These are phyloP conservation scores for Chytriomyces sp. DNA, from an alignment of 192 early-diverging fungal species.

Conservation along the genomic window DNA sequence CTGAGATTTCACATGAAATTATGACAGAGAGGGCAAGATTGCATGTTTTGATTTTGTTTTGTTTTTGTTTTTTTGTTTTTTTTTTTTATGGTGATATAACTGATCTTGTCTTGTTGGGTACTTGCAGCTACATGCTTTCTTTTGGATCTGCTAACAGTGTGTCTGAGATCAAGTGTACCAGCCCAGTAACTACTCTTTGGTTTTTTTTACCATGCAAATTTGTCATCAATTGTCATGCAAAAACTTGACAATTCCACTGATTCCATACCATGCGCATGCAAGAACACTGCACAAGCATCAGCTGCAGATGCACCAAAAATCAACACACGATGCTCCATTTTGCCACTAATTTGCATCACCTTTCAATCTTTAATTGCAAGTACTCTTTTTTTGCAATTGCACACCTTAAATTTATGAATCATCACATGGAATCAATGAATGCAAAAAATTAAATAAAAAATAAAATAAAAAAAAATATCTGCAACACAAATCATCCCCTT, in stretches of 20 bases:
- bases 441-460: no score
- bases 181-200: no score
- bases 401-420: no score
- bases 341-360: not conserved
- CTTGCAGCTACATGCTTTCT: not conserved
- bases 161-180: slow-evolving; percentile 1
- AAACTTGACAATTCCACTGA: slow-evolving; percentile 8
- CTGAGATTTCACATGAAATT: not conserved
- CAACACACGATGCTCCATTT: slow-evolving; percentile 19
- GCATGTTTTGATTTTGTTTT: not conserved
- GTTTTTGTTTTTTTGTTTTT: not conserved
- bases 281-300: not conserved
- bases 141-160: not conserved
- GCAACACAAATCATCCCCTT: no score
- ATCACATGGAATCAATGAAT: not conserved
- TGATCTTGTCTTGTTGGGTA: not conserved
- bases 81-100: not conserved
- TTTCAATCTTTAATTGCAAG: no score
- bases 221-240: not conserved
- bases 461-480: no score
- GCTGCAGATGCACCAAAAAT: slow-evolving; percentile 23
- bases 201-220: no score
- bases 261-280: slow-evolving; percentile 32
- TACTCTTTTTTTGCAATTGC: no score
- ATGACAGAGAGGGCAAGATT: not conserved